Percentiles rank a stretch among this genome's conserved stretches.
Evolutionary conservation across 371 early-diverging fungal species (phyloP).

Genomic region (Haplosporangium sp.): DNA sequence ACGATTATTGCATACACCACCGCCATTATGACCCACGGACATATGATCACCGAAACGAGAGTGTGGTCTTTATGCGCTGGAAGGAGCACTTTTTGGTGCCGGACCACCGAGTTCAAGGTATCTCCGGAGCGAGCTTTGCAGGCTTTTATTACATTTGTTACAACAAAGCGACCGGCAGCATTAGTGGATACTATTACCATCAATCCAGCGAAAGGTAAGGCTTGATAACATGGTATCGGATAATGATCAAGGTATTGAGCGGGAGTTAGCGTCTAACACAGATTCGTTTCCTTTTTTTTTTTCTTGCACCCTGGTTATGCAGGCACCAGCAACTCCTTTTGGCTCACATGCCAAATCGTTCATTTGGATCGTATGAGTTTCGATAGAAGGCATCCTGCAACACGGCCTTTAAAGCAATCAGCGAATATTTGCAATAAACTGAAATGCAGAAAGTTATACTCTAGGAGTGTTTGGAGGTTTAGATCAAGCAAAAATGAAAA

Average conservation of each 20-base stretch:
- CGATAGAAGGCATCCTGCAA: conserved; percentile 57
- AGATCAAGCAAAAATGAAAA: no score
- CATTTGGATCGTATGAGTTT: conserved; percentile 69
- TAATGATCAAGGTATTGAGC: neutral
- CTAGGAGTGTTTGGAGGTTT: no score
- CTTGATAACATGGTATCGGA: neutral
- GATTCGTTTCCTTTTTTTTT: neutral
- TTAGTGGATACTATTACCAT: conserved; percentile 91
- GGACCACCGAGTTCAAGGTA: conserved; percentile 85
- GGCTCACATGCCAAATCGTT: conserved; percentile 68
- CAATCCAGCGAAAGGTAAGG: conserved; percentile 49
- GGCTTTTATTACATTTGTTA: conserved; percentile 96
- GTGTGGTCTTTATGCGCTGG: conserved; percentile 96
- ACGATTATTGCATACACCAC: conserved; percentile 10
- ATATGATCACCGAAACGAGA: conserved; percentile 76
- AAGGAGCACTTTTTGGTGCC: conserved; percentile 97
- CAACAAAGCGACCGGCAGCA: conserved; percentile 76
- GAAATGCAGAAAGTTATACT: neutral
- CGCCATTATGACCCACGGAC: conserved; percentile 31
- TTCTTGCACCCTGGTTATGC: neutral
- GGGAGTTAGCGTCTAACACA: neutral
- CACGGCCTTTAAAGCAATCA: no score
- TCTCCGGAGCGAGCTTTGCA: conserved; percentile 93
- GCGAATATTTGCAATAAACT: no score
- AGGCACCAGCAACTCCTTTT: conserved; percentile 86